Conservation (phyloP, 805 yeast species). For the Candida khao-thaluensis region DNA sequence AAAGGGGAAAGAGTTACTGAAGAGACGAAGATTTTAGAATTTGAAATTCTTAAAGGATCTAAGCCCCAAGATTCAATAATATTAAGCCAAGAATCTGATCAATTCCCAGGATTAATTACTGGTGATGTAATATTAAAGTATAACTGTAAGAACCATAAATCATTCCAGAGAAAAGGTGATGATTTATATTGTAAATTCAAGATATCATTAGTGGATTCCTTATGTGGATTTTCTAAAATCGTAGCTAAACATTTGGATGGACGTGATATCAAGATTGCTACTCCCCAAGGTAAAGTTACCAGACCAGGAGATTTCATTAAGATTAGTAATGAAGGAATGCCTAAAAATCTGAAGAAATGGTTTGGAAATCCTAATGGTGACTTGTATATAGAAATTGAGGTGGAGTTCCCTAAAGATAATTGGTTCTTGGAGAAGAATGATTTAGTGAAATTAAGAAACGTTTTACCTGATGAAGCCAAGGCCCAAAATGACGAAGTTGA, state of each 20-base stretch:
- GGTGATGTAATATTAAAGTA: conserved; percentile 77
- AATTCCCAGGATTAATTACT: conserved; percentile 65
- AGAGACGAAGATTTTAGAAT: conserved; percentile 72
- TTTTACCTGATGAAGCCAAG: conserved; percentile 46
- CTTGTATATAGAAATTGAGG: conserved; percentile 63
- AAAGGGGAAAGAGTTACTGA: conserved; percentile 59
- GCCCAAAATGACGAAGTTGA: conserved; percentile 22
- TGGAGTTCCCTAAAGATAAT: conserved; percentile 80
- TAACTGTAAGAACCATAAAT: conserved; percentile 46
- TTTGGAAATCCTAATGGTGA: conserved; percentile 53
- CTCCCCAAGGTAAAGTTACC: conserved; percentile 77
- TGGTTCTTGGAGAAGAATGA: conserved; percentile 82
- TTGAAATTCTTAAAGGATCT: conserved; percentile 73
- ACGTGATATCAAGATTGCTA: conserved; percentile 60
- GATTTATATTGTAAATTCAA: conserved; percentile 62
- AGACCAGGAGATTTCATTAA: conserved; percentile 71
- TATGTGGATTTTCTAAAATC: conserved; percentile 74
- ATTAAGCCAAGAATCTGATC: conserved; percentile 72
- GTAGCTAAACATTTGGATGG: conserved; percentile 77
- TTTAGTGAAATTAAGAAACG: conserved; percentile 48
- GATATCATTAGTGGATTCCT: conserved; percentile 73
- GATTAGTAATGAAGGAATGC: conserved; percentile 82
- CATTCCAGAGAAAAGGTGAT: conserved; percentile 55
- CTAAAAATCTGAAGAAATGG: conserved; percentile 43
- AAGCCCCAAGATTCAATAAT: conserved; percentile 58